A percentile compares a stretch with the other conserved stretches of the same genome.
Evolutionary conservation across 345 rosid species (phyloP).

Genomic region (Microthlaspi erraticum): DNA sequence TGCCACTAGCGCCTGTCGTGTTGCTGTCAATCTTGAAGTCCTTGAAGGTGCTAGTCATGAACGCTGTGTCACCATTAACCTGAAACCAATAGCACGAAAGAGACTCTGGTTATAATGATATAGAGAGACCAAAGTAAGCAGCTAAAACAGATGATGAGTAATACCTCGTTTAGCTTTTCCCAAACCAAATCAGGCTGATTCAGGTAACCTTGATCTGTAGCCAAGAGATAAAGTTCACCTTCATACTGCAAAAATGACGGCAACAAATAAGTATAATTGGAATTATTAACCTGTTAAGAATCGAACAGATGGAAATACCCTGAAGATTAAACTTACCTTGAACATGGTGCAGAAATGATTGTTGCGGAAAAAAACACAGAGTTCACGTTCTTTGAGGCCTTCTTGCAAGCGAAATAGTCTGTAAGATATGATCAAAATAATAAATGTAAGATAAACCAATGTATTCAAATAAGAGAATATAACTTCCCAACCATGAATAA

Average conservation of each 20-base stretch:
- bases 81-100: slow-evolving; percentile 42
- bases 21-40: slow-evolving; percentile 83
- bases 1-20: slow-evolving; percentile 56
- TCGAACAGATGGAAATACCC: not conserved
- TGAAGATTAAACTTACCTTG: slow-evolving; percentile 63
- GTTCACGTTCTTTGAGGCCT: slow-evolving; percentile 91
- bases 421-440: slow-evolving; percentile 37
- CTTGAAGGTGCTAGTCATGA: slow-evolving; percentile 84
- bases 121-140: not conserved
- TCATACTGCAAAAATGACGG: slow-evolving; percentile 67
- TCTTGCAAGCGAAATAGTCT: slow-evolving; percentile 92
- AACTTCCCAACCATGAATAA: slow-evolving; percentile 25
- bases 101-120: not conserved
- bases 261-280: not conserved
- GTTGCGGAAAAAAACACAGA: slow-evolving; percentile 96
- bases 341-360: slow-evolving; percentile 99
- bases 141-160: not conserved
- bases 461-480: slow-evolving; percentile 6
- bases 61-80: slow-evolving; percentile 96
- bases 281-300: slow-evolving; percentile 6
- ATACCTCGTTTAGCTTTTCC: slow-evolving; percentile 98
- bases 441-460: slow-evolving; percentile 5
- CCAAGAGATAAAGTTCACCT: slow-evolving; percentile 94
- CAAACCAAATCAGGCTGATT: slow-evolving; percentile 95
- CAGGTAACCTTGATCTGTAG: slow-evolving; percentile 96